phyloP scores from a whole-genome alignment of 345 rosid species.

The Heritiera littoralis region DNA sequence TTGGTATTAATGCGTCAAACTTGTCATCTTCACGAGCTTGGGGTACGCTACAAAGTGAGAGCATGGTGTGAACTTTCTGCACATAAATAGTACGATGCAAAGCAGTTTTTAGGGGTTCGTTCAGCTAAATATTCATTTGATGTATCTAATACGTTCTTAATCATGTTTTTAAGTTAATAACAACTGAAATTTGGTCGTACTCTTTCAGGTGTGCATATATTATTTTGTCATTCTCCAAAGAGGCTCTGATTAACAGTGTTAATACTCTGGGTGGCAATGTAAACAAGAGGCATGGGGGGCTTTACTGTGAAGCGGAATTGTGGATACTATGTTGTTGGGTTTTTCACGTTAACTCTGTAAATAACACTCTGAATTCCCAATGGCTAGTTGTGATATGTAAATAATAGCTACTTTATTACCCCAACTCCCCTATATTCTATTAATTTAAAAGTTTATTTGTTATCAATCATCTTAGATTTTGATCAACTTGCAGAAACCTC shows the following conservation, averaged over 20 bases:
- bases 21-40: neutral
- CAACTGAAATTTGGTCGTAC: neutral
- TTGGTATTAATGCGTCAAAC: neutral
- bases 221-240: slow-evolving; percentile 38
- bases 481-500: neutral
- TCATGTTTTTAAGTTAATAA: no score
- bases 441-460: neutral
- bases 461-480: slow-evolving; percentile 3
- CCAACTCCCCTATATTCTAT: neutral
- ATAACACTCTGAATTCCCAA: slow-evolving; percentile 33
- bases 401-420: slow-evolving; percentile 29
- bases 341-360: slow-evolving; percentile 33
- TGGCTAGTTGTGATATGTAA: slow-evolving; percentile 35
- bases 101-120: neutral
- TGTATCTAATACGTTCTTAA: neutral
- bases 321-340: slow-evolving; percentile 29
- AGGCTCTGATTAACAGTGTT: slow-evolving; percentile 36
- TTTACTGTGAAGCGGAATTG: neutral
- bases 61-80: no score
- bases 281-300: slow-evolving; percentile 32
- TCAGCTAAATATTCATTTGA: neutral
- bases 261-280: slow-evolving; percentile 38
- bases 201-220: slow-evolving; percentile 48
- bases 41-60: neutral
- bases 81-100: neutral